Percentiles rank a stretch among this genome's conserved stretches.
These are phyloP conservation scores for Tulasnella sp. DNA, from an alignment of 768 basidiomycete species.

Conservation along the genomic window DNA sequence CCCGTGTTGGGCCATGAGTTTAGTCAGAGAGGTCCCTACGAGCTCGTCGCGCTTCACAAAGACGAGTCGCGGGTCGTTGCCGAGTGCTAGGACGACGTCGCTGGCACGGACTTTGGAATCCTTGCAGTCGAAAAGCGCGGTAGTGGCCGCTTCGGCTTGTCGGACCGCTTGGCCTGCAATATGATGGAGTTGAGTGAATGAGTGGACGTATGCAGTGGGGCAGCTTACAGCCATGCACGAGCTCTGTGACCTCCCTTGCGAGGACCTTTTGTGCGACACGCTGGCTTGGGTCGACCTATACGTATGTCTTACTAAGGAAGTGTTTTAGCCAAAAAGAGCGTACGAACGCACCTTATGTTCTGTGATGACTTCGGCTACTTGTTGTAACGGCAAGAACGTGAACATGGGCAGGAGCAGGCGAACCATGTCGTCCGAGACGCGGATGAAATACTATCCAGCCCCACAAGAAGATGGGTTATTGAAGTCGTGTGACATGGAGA, in stretches of 20 bases:
- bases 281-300: conserved; percentile 28
- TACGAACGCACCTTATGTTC: conserved; percentile 43
- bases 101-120: conserved; percentile 36
- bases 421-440: conserved; percentile 68
- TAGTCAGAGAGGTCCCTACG: conserved; percentile 40
- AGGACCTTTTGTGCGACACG: conserved; percentile 40
- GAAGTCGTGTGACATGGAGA: neutral
- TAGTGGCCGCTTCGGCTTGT: conserved; percentile 35
- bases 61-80: conserved; percentile 49
- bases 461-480: neutral
- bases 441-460: conserved; percentile 67
- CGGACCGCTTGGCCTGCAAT: conserved; percentile 30
- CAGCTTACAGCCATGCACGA: conserved; percentile 45
- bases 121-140: conserved; percentile 34
- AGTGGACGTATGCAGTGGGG: neutral
- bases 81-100: conserved; percentile 49
- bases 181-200: neutral
- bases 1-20: conserved; percentile 46
- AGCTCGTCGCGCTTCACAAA: conserved; percentile 40
- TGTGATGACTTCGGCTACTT: conserved; percentile 44
- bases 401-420: conserved; percentile 69
- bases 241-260: conserved; percentile 46
- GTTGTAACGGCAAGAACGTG: conserved; percentile 51
- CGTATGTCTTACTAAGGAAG: neutral
- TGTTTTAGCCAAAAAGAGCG: conserved; percentile 6